Percentiles rank a stretch among this genome's conserved stretches.
Conservation (phyloP, 2,329 filamentous ascomycete genomes). For the Pestalotiopsis sp. region DNA sequence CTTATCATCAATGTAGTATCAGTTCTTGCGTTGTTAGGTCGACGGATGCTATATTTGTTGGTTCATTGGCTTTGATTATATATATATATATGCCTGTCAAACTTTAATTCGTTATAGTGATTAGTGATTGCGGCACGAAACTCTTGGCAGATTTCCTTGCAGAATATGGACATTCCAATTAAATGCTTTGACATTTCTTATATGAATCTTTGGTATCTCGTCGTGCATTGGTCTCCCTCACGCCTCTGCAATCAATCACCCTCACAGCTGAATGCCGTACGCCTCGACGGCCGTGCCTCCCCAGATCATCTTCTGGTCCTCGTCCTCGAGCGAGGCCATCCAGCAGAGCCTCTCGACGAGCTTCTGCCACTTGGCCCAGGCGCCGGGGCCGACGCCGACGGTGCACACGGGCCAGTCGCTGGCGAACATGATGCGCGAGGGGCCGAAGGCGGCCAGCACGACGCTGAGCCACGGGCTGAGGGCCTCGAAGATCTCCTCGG, state of each 20-base stretch:
- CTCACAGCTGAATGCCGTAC: constrained; percentile 55
- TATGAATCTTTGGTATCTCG: background rate
- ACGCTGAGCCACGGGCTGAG: constrained; percentile 73
- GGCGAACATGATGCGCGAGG: constrained; percentile 80
- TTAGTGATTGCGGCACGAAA: too few relatives aligned
- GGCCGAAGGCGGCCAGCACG: constrained; percentile 72
- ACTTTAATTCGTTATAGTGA: too few relatives aligned
- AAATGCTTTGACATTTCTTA: background rate
- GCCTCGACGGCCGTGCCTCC: constrained; percentile 71
- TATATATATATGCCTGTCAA: too few relatives aligned
- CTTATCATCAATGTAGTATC: too few relatives aligned
- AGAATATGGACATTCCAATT: background rate
- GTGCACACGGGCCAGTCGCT: constrained; percentile 95
- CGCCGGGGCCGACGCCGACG: constrained; percentile 51
- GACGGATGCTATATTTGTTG: background rate
- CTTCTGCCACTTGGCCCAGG: constrained; percentile 76
- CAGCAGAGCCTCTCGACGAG: constrained; percentile 70
- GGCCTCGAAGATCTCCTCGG: constrained; percentile 62
- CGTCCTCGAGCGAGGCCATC: constrained; percentile 61
- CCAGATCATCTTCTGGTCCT: constrained; percentile 71
- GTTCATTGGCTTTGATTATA: background rate
- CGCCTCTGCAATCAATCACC: background rate
- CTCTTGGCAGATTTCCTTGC: too few relatives aligned
- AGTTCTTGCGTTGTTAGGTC: too few relatives aligned
- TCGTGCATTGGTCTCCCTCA: background rate